Base-by-base conservation (phyloP, 371 early-diverging fungal species). In the Chytridium lagenaria region DNA sequence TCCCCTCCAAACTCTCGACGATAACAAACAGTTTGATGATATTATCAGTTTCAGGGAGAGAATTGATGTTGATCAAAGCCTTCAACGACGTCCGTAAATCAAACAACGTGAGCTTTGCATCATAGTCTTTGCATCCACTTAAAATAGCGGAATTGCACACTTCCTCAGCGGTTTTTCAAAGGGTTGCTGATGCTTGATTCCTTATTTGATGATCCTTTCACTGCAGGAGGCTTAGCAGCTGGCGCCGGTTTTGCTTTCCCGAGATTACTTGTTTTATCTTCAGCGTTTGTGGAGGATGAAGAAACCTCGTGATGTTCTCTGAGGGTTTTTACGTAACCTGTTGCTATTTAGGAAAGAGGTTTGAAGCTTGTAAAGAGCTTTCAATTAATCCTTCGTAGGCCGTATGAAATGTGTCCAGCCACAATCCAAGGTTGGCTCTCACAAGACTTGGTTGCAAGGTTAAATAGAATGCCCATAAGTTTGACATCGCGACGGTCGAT, bases 321-420 rank as follows among this genome's bases (percentile, higher is more conserved):
- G 23, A 71, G 49, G 0, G 59, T 33, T 26, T 37, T 40, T 15
- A 50, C 68, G 39, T 75, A 75, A 1, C 71, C 59, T 50, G 68
- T 67, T 40, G 68, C 59, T 30, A 75, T 33, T 10, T 28, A 31
- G 22, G 68, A 59, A 75, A 67, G 31, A 75, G 63, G 44, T 63
- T 49, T 7, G 71, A 50, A 2, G 52, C 23, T 36, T 23, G 23
- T 23, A 71, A 37, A 1, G 10, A 2, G 31, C 38, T 67, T 38
- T 57, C 59, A 0, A 67, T 50, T 2, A 75, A 37, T 22, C 68
- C 68, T 57, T 75, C 76, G 50, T 67, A 71, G 0, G 71, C 36
- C 16, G 37, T 52, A 0, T 75, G 76, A 31, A 75, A 75, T 12
- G 40, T 55, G 26, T 75, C 76, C 2, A 71, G 57, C 71, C 76